Percentiles rank a stretch among this genome's conserved stretches.
These are phyloP conservation scores for Alternaria triticina DNA, from an alignment of 2,329 filamentous ascomycete species.

Conservation along the genomic window DNA sequence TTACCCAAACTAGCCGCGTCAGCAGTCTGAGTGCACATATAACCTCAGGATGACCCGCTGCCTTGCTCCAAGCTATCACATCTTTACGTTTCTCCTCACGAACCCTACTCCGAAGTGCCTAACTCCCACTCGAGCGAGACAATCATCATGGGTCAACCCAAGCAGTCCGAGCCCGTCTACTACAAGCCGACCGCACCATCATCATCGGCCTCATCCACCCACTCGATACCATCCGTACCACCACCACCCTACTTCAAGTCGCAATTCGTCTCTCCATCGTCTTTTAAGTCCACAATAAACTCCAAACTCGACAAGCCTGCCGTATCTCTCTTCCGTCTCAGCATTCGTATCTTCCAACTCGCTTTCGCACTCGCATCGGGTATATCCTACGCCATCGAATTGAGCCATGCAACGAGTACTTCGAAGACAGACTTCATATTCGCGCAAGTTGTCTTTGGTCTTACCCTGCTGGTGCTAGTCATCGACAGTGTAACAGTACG, in stretches of 20 bases:
- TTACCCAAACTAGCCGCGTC: background rate
- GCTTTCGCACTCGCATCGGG: constrained; percentile 32
- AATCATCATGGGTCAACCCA: background rate
- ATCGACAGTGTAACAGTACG: constrained; percentile 27
- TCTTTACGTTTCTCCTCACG: background rate
- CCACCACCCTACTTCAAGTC: constrained; percentile 27
- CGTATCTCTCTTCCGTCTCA: constrained; percentile 27
- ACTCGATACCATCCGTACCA: constrained; percentile 18
- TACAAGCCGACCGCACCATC: background rate
- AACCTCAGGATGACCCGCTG: background rate
- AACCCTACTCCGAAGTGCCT: rapidly evolving
- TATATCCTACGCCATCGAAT: constrained; percentile 32
- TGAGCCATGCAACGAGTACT: constrained; percentile 10
- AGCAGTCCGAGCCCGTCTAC: background rate
- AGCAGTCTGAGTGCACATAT: background rate
- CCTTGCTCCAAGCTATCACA: background rate
- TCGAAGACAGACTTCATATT: constrained; percentile 24
- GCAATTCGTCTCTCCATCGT: constrained; percentile 21
- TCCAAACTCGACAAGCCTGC: constrained; percentile 24
- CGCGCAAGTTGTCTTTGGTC: constrained; percentile 23
- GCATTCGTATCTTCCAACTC: constrained; percentile 28
- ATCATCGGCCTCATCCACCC: background rate
- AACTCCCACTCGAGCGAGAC: background rate
- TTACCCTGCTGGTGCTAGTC: constrained; percentile 22
- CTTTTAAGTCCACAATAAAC: constrained; percentile 28